phyloP scores from a whole-genome alignment of 768 basidiomycete species.

The Pleurotus citrinopileatus region DNA sequence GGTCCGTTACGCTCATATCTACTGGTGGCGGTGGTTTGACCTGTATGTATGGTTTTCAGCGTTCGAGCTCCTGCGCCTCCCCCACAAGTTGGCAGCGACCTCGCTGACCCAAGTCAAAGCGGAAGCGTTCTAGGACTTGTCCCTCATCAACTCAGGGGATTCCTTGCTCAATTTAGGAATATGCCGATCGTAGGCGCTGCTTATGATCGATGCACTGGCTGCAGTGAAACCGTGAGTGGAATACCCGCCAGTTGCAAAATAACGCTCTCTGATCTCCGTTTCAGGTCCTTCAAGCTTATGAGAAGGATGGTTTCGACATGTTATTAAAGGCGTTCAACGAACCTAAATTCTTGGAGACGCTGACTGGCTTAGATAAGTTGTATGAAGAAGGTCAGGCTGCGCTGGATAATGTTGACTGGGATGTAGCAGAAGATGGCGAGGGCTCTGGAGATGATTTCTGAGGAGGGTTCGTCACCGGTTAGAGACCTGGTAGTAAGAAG shows the following conservation, averaged over 20 bases:
- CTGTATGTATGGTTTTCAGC: conserved; percentile 16
- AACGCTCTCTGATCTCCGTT: no score
- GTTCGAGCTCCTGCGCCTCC: conserved; percentile 70
- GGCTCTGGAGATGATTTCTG: conserved; percentile 27
- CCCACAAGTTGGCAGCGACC: conserved; percentile 27
- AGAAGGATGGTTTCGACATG: conserved; percentile 76
- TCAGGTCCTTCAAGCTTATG: conserved; percentile 82
- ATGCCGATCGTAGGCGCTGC: conserved; percentile 84
- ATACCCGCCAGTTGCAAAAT: no score
- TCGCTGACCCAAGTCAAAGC: conserved; percentile 22
- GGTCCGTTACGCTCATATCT: conserved; percentile 42
- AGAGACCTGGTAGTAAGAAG: no score
- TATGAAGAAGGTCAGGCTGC: conserved; percentile 72
- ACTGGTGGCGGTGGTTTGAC: not conserved
- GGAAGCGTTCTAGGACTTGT: conserved; percentile 77
- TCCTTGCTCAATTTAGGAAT: conserved; percentile 82
- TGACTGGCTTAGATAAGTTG: conserved; percentile 80
- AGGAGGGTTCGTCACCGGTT: no score
- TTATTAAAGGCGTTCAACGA: conserved; percentile 83
- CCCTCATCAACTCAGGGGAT: conserved; percentile 93
- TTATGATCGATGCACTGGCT: conserved; percentile 87
- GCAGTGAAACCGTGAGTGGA: conserved; percentile 67
- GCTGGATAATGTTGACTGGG: conserved; percentile 76
- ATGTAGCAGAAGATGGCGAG: conserved; percentile 54
- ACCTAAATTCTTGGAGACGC: conserved; percentile 61